A percentile compares a stretch with the other conserved stretches of the same genome.
phyloP scores from a whole-genome alignment of 495 filamentous ascomycete genomes.

The Hyaloscypha variabilis region DNA sequence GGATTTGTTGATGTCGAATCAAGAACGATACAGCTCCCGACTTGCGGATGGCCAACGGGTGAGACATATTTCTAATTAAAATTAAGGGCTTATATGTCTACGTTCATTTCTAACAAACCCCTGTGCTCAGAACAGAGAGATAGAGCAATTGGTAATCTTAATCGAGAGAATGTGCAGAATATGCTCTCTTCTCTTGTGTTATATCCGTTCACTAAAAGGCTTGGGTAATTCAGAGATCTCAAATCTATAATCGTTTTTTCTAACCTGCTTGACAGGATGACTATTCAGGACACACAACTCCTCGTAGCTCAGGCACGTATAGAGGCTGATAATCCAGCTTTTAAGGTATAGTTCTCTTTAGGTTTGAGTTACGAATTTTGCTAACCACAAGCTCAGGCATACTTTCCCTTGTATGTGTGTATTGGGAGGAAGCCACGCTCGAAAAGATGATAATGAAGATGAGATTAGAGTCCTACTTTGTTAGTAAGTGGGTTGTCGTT shows the following conservation, averaged over 20 bases:
- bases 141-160: slow-evolving; percentile 63
- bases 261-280: slow-evolving; percentile 48
- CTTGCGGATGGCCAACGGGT: not conserved
- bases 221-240: slow-evolving; percentile 33
- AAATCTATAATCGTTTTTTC: not conserved
- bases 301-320: slow-evolving; percentile 66
- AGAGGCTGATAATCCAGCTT: slow-evolving; percentile 64
- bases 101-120: not conserved
- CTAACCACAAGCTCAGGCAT: not conserved
- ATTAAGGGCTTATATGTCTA: slow-evolving; percentile 24
- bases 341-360: slow-evolving; percentile 54
- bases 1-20: not conserved
- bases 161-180: slow-evolving; percentile 61
- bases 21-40: not conserved
- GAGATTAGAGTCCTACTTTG: too few relatives aligned
- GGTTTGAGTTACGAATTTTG: not conserved
- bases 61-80: too few relatives aligned
- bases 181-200: slow-evolving; percentile 63
- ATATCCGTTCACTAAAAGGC: slow-evolving; percentile 54
- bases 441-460: not conserved
- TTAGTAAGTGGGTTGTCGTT: too few relatives aligned
- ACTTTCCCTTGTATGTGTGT: not conserved
- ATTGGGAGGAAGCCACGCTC: not conserved
- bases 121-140: slow-evolving; percentile 61
- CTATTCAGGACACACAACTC: slow-evolving; percentile 62